A percentile compares a stretch with the other conserved stretches of the same genome.
Evolutionary conservation across 805 yeast species (phyloP).

Genomic region (Candida maltosa): DNA sequence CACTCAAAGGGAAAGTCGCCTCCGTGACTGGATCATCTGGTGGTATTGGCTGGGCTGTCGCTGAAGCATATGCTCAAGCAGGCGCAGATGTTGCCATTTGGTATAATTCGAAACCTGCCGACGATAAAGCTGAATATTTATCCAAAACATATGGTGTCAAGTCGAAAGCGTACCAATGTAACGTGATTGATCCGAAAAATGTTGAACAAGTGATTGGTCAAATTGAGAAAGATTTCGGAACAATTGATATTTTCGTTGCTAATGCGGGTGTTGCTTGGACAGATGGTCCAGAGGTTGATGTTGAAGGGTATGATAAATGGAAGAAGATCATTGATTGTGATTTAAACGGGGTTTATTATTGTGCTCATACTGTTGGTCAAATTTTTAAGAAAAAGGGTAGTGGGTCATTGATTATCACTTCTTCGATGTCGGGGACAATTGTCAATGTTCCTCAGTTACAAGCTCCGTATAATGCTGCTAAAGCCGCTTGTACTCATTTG

Average conservation of each 20-base stretch:
- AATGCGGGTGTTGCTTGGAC: conserved; percentile 90
- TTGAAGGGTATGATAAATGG: conserved; percentile 29
- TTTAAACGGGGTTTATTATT: conserved; percentile 40
- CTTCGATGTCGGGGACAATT: conserved; percentile 48
- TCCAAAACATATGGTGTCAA: conserved; percentile 57
- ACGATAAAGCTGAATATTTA: conserved; percentile 55
- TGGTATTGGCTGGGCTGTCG: conserved; percentile 81
- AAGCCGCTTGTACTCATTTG: conserved; percentile 43
- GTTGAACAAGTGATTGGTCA: conserved; percentile 49
- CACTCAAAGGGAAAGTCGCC: conserved; percentile 79
- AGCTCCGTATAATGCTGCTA: conserved; percentile 46
- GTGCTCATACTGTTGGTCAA: conserved; percentile 40
- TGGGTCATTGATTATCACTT: conserved; percentile 44
- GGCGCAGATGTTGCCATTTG: conserved; percentile 71
- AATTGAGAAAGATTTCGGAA: conserved; percentile 68
- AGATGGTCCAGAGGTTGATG: conserved; percentile 48
- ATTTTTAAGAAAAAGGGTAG: conserved; percentile 35
- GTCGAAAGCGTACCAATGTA: conserved; percentile 63
- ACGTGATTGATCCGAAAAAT: conserved; percentile 45
- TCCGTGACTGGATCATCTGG: conserved; percentile 82
- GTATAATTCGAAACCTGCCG: conserved; percentile 53
- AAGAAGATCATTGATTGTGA: conserved; percentile 37
- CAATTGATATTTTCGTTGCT: conserved; percentile 80
- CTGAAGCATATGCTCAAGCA: conserved; percentile 80
- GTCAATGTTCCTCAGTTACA: conserved; percentile 45